These are phyloP conservation scores for Linum usitatissimum DNA, from an alignment of 345 rosid genomes.

Conservation along the genomic window DNA sequence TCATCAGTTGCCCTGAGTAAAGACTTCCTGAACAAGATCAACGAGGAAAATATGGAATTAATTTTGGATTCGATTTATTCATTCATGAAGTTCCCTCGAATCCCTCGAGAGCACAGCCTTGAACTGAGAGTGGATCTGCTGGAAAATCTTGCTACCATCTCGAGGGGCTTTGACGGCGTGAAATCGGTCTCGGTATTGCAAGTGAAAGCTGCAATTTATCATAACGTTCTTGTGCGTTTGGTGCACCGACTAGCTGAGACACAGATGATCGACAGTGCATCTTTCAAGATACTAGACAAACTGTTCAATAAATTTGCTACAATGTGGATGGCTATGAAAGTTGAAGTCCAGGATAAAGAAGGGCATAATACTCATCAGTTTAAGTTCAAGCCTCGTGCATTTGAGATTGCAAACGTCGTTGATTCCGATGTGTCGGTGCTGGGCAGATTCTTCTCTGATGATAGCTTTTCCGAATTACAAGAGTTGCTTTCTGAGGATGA, in stretches of 20 bases:
- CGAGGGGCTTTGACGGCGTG: constrained; percentile 27
- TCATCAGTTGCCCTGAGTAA: constrained; percentile 38
- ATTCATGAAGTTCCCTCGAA: too few species aligned
- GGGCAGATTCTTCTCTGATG: constrained; percentile 39
- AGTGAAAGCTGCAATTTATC: constrained; percentile 42
- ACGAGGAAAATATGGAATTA: constrained; percentile 37
- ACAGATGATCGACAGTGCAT: constrained; percentile 41
- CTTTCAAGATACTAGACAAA: constrained; percentile 62
- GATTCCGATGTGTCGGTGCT: constrained; percentile 61
- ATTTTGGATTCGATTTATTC: too few species aligned
- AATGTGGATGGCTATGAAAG: constrained; percentile 74
- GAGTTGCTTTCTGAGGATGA: constrained; percentile 61
- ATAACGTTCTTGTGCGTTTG: constrained; percentile 50
- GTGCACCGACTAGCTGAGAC: constrained; percentile 48
- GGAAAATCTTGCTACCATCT: constrained; percentile 49
- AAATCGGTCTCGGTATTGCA: constrained; percentile 44
- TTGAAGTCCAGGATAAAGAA: constrained; percentile 48
- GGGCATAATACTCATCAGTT: constrained; percentile 45
- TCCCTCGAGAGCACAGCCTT: too few species aligned
- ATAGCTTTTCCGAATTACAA: constrained; percentile 66
- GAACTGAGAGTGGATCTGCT: constrained; percentile 39
- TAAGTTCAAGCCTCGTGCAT: constrained; percentile 71
- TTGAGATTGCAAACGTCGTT: constrained; percentile 59
- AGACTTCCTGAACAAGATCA: constrained; percentile 25
- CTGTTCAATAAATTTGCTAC: constrained; percentile 47